Percentiles rank a stretch among this genome's conserved stretches.
These are phyloP conservation scores for Phytophthora nicotianae DNA, from an alignment of 352 stramenopile genomes.

Conservation along the genomic window DNA sequence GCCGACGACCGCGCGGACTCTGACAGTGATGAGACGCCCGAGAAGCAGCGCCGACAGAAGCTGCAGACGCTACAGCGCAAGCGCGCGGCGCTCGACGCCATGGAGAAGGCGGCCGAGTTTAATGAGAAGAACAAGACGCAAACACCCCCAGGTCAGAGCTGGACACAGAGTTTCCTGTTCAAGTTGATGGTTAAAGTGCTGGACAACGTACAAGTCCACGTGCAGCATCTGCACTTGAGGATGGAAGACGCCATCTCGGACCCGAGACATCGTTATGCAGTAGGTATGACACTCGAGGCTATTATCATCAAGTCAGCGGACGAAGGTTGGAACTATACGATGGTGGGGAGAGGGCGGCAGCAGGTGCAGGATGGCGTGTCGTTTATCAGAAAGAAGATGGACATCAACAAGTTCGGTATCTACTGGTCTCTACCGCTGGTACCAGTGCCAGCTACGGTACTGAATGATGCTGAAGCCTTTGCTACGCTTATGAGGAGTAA, in stretches of 20 bases:
- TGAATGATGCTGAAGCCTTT: constrained; percentile 68
- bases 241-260: constrained; percentile 74
- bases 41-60: constrained; percentile 40
- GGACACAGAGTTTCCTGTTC: constrained; percentile 80
- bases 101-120: constrained; percentile 76
- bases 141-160: constrained; percentile 29
- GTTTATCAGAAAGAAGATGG: constrained; percentile 82
- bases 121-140: constrained; percentile 49
- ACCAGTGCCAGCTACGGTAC: constrained; percentile 42
- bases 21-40: constrained; percentile 13
- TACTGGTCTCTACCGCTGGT: constrained; percentile 75
- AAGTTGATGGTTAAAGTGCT: constrained; percentile 82
- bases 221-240: constrained; percentile 77
- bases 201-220: constrained; percentile 85
- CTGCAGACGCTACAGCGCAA: constrained; percentile 76
- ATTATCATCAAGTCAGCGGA: constrained; percentile 86
- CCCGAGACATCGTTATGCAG: constrained; percentile 46
- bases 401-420: constrained; percentile 81
- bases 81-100: constrained; percentile 74
- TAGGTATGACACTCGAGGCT: constrained; percentile 78
- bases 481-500: constrained; percentile 71
- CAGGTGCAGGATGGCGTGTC: constrained; percentile 19
- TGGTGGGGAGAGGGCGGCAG: constrained; percentile 62
- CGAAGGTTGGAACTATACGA: constrained; percentile 83
- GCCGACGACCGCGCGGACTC: constrained; percentile 30